phyloP scores from a whole-genome alignment of 257 asterid species.

The Penstemon davidsonii region DNA sequence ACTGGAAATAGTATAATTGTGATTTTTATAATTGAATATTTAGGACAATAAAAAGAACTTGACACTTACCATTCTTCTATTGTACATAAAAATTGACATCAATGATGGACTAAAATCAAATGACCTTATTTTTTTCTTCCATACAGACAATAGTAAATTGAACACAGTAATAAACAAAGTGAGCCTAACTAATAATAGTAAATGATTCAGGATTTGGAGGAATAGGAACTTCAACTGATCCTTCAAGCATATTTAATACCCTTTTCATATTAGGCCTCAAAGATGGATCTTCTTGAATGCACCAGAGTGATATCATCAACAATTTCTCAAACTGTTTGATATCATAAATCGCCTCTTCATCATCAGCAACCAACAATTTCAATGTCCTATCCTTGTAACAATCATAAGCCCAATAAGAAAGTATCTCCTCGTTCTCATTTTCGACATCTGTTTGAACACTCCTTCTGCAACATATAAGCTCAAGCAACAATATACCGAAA shows the following conservation, averaged over 20 bases:
- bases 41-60: too few relatives aligned
- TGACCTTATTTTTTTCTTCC: too few relatives aligned
- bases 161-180: neutral
- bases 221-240: conserved; percentile 29
- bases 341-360: conserved; percentile 27
- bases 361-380: neutral
- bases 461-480: conserved; percentile 30
- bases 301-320: conserved; percentile 37
- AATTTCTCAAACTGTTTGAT: conserved; percentile 24
- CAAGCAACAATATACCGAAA: conserved; percentile 33
- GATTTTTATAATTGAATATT: too few relatives aligned
- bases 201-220: conserved; percentile 34
- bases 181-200: neutral
- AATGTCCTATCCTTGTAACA: conserved; percentile 19
- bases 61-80: too few relatives aligned
- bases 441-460: neutral
- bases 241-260: conserved; percentile 42
- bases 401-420: conserved; percentile 36
- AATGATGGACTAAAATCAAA: too few relatives aligned
- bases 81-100: too few relatives aligned
- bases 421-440: conserved; percentile 21
- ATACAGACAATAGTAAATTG: neutral
- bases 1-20: too few relatives aligned
- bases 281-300: conserved; percentile 42
- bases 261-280: conserved; percentile 47